phyloP scores from a whole-genome alignment of 441 rosid genomes.

The Aleurites moluccanus region DNA sequence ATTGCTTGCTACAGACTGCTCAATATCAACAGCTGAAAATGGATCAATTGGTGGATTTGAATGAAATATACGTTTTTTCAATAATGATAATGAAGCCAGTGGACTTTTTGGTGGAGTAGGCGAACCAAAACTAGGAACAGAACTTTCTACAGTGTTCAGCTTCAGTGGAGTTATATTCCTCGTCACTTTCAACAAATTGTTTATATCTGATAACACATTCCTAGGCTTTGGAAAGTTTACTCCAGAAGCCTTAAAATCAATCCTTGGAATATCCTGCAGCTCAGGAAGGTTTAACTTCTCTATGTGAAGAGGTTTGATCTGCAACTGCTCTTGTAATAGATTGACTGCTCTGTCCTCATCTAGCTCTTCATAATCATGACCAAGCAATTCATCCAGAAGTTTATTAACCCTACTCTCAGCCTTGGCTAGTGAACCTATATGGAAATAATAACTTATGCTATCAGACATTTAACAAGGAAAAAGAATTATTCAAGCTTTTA shows the following conservation, averaged over 20 bases:
- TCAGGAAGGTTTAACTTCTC: slow-evolving; percentile 59
- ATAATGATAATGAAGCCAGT: slow-evolving; percentile 38
- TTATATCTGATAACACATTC: slow-evolving; percentile 47
- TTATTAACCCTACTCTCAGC: slow-evolving; percentile 41
- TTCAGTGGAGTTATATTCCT: slow-evolving; percentile 33
- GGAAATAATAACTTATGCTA: slow-evolving; percentile 3
- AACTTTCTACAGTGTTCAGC: slow-evolving; percentile 24
- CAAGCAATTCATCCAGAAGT: slow-evolving; percentile 56
- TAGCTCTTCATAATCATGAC: slow-evolving; percentile 47
- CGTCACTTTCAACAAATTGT: slow-evolving; percentile 45
- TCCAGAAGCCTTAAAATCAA: slow-evolving; percentile 45
- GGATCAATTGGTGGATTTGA: slow-evolving; percentile 37
- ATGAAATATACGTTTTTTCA: slow-evolving; percentile 39
- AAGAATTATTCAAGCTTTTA: slow-evolving; percentile 5
- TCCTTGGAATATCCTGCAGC: slow-evolving; percentile 44
- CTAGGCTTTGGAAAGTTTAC: slow-evolving; percentile 43
- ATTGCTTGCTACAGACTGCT: slow-evolving; percentile 28
- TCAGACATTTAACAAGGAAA: slow-evolving; percentile 12
- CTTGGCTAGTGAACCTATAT: slow-evolving; percentile 43
- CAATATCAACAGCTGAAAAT: slow-evolving; percentile 40
- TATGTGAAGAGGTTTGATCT: slow-evolving; percentile 51
- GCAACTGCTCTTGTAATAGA: slow-evolving; percentile 57
- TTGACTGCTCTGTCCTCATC: slow-evolving; percentile 55
- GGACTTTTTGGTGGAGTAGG: slow-evolving; percentile 51
- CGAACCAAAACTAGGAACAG: slow-evolving; percentile 31